These are phyloP conservation scores for Kluyveromyces wickerhamii DNA, from an alignment of 805 yeast species.

Conservation along the genomic window DNA sequence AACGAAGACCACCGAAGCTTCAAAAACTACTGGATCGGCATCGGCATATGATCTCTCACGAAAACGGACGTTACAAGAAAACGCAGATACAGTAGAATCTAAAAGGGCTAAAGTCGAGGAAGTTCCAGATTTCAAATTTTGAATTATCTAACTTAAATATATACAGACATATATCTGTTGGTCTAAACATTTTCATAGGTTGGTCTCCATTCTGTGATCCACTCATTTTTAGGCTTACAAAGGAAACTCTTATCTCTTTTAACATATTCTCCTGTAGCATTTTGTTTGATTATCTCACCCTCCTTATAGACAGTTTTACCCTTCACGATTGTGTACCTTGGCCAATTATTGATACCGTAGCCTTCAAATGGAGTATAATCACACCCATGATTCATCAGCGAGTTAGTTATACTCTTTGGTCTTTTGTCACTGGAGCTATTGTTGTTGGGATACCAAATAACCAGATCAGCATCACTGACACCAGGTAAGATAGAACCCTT, in stretches of 20 bases:
- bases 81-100: neutral
- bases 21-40: neutral
- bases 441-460: slow-evolving; percentile 39
- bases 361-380: slow-evolving; percentile 37
- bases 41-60: slow-evolving; percentile 6
- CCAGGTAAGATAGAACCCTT: slow-evolving; percentile 41
- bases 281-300: slow-evolving; percentile 16
- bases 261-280: slow-evolving; percentile 12
- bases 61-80: neutral
- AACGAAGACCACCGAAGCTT: slow-evolving; percentile 1
- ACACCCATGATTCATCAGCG: slow-evolving; percentile 31
- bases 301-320: slow-evolving; percentile 31
- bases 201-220: slow-evolving; percentile 13
- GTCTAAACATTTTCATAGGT: slow-evolving; percentile 4
- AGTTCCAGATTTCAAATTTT: slow-evolving; percentile 19
- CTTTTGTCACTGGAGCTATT: slow-evolving; percentile 19
- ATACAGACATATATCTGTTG: no score
- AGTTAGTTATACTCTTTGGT: slow-evolving; percentile 16
- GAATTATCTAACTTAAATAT: neutral
- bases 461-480: slow-evolving; percentile 39
- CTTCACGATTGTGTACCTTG: slow-evolving; percentile 36
- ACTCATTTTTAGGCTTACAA: slow-evolving; percentile 8
- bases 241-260: slow-evolving; percentile 10
- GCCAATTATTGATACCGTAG: slow-evolving; percentile 37
- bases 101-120: slow-evolving; percentile 8